Conservation (phyloP, 768 basidiomycete species). For the Collybia sp. region DNA sequence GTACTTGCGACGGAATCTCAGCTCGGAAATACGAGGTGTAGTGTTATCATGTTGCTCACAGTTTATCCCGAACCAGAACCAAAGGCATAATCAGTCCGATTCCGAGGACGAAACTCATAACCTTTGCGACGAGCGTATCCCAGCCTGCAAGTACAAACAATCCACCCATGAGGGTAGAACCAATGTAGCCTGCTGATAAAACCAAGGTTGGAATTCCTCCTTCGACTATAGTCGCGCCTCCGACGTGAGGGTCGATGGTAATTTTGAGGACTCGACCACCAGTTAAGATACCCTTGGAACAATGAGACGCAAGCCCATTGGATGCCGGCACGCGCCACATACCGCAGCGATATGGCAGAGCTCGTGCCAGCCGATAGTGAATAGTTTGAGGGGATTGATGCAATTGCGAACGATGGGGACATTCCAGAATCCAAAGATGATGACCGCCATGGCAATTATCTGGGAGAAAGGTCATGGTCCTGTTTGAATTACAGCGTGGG, state of each 20-base stretch:
- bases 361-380: conserved; percentile 89
- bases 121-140: conserved; percentile 87
- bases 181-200: conserved; percentile 76
- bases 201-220: conserved; percentile 72
- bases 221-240: conserved; percentile 72
- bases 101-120: conserved; percentile 87
- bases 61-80: conserved; percentile 82
- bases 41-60: conserved; percentile 45
- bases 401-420: conserved; percentile 74
- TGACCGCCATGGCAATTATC: conserved; percentile 82
- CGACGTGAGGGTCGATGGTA: conserved; percentile 80
- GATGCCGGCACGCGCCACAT: conserved; percentile 19
- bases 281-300: conserved; percentile 62
- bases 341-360: conserved; percentile 80
- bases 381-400: conserved; percentile 82
- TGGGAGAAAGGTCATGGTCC: conserved; percentile 20
- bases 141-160: conserved; percentile 82
- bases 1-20: conserved; percentile 48
- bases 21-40: neutral
- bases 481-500: neutral
- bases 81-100: conserved; percentile 85
- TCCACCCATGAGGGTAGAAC: conserved; percentile 78
- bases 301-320: conserved; percentile 3
- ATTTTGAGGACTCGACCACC: conserved; percentile 77
- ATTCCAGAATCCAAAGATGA: conserved; percentile 87